These are phyloP conservation scores for Barnettozyma botsteinii DNA, from an alignment of 805 yeast genomes.

Conservation along the genomic window DNA sequence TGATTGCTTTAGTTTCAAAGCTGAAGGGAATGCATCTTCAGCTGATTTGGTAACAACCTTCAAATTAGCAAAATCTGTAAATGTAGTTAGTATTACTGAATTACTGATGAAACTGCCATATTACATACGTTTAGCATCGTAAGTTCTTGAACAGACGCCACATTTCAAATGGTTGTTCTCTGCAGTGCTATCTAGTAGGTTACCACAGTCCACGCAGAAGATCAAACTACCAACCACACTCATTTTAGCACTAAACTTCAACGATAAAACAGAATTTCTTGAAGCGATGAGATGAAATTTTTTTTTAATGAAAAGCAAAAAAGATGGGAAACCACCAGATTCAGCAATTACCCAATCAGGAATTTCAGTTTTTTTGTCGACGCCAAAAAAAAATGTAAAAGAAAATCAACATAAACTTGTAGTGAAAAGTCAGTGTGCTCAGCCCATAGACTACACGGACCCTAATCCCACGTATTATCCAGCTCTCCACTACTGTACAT, in stretches of 20 bases:
- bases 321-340: background rate
- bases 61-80: slow-evolving; percentile 58
- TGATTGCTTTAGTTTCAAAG: slow-evolving; percentile 72
- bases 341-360: background rate
- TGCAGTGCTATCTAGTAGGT: slow-evolving; percentile 61
- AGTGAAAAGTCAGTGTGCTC: no score
- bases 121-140: slow-evolving; percentile 33
- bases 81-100: slow-evolving; percentile 3
- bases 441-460: no score
- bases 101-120: no score
- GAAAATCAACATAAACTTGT: no score
- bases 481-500: no score
- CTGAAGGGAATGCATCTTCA: slow-evolving; percentile 91
- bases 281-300: slow-evolving; percentile 8
- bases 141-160: slow-evolving; percentile 40
- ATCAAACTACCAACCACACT: slow-evolving; percentile 93
- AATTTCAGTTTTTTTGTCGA: slow-evolving; percentile 5
- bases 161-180: slow-evolving; percentile 54
- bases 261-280: no score
- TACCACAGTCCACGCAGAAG: slow-evolving; percentile 92
- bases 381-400: slow-evolving; percentile 5
- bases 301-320: slow-evolving; percentile 5
- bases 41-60: slow-evolving; percentile 85
- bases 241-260: slow-evolving; percentile 41
- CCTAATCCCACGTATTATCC: no score